Evolutionary conservation across 805 yeast species (phyloP), one percentile per base, ranked within the genome.

Genomic region (Candida ponderosae): DNA sequence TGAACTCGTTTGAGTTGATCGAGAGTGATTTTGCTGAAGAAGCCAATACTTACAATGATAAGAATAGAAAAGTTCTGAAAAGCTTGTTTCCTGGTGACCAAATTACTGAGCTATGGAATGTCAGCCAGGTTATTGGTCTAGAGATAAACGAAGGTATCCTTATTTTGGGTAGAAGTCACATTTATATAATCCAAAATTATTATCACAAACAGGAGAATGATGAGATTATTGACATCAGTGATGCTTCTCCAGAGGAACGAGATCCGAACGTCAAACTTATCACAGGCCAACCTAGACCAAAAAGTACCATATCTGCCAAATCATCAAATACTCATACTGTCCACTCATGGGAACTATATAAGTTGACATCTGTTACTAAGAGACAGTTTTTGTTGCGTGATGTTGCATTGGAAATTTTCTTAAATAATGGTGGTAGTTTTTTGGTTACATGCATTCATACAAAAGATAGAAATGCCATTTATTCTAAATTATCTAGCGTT

Each of bases 351-450:
- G 68, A 72, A 18, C 47, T 82, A 17, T 65, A 65, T 5, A 73
- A 72, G 32, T 51, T 88, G 16, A 72, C 76, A 0, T 76, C 81
- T 4, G 74, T 81, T 11, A 76, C 87, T 3, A 84, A 82, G 44
- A 61, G 95, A 36, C 86, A 81, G 29, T 87, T 86, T 48, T 56
- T 87, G 16, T 62, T 87, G 14, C 62, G 95, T 38, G 94, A 86
- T 56, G 83, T 82, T 32, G 95, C 93, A 0, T 52, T 86, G 27
- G 96, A 87, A 50, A 58, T 86, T 50, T 79, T 84, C 43, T 83
- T 85, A 54, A 69, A 70, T 19, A 78, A 81, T 55, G 94, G 93
- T 0, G 72, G 79, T 1, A 81, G 85, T 43, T 67, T 78, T 29
- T 60, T 87, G 40, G 63, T 87, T 7, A 82, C 90, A 0, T 79